phyloP scores from a whole-genome alignment of 2,329 filamentous ascomycete species.

The Diplodia intermedia region DNA sequence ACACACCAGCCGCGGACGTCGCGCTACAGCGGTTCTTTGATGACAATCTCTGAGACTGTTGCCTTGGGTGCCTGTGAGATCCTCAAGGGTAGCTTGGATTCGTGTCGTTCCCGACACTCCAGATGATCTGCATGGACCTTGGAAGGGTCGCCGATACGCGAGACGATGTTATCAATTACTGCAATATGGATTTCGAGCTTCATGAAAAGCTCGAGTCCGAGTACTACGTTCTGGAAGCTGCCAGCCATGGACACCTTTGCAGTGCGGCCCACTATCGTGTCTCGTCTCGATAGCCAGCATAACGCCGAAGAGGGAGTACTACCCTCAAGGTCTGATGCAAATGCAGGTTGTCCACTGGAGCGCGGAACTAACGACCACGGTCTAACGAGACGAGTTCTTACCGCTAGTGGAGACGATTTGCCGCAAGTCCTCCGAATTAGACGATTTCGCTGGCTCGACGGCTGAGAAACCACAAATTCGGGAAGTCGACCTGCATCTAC shows the following conservation, averaged over 20 bases:
- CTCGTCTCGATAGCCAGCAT: conserved; percentile 45
- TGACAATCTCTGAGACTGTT: too few species aligned
- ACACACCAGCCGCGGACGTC: too few species aligned
- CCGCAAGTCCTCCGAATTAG: conserved; percentile 33
- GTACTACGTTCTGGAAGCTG: conserved; percentile 63
- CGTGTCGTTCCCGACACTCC: too few species aligned
- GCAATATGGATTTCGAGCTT: conserved; percentile 77
- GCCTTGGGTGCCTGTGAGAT: too few species aligned
- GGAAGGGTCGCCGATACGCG: too few species aligned
- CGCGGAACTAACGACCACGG: conserved; percentile 35
- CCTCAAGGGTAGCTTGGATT: too few species aligned
- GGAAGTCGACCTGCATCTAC: background rate
- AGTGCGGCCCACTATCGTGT: background rate
- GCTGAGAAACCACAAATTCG: background rate
- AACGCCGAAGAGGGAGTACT: conserved; percentile 47
- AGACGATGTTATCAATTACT: conserved; percentile 73
- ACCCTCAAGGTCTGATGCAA: conserved; percentile 38
- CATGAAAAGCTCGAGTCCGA: conserved; percentile 81
- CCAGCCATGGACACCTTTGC: conserved; percentile 47
- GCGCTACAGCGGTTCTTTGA: too few species aligned
- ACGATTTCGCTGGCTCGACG: conserved; percentile 9
- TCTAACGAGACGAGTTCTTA: conserved; percentile 45
- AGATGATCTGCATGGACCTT: too few species aligned
- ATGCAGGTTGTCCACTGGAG: conserved; percentile 47
- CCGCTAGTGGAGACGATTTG: conserved; percentile 35